Percentiles rank a stretch among this genome's conserved stretches.
Evolutionary conservation across 108 stramenopile species (phyloP).

Genomic region (Parmales sp.): DNA sequence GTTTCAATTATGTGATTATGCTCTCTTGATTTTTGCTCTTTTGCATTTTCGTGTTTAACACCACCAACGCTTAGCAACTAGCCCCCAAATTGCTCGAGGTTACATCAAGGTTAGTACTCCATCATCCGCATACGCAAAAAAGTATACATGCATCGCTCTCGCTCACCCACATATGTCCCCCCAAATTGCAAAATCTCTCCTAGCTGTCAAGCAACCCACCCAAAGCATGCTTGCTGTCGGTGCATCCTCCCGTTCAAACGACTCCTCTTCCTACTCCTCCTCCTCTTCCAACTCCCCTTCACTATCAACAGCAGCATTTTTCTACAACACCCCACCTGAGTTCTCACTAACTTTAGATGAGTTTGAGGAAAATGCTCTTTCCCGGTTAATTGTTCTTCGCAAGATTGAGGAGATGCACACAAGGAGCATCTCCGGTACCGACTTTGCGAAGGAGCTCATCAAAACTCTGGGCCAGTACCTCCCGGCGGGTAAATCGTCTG

Average conservation of each 20-base stretch:
- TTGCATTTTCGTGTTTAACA: background rate
- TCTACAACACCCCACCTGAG: too few relatives aligned
- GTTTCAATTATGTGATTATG: background rate
- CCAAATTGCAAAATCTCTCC: too few relatives aligned
- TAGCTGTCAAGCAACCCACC: too few relatives aligned
- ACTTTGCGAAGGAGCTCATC: constrained; percentile 30
- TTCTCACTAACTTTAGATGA: too few relatives aligned
- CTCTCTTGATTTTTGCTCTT: background rate
- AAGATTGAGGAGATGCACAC: constrained; percentile 84
- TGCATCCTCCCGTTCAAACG: too few relatives aligned
- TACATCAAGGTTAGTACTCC: background rate
- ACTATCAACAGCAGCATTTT: too few relatives aligned
- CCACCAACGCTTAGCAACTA: background rate
- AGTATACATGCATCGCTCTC: too few relatives aligned
- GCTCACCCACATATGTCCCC: too few relatives aligned
- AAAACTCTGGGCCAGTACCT: constrained; percentile 13
- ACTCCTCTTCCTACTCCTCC: too few relatives aligned
- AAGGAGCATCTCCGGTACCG: constrained; percentile 33
- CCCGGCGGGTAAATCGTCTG: constrained; percentile 5
- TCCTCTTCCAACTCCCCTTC: too few relatives aligned
- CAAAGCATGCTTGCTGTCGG: too few relatives aligned
- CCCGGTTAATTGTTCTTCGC: constrained; percentile 61
- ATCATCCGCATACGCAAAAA: too few relatives aligned
- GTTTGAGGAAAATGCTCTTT: constrained; percentile 39
- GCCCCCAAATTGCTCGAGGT: background rate